These are phyloP conservation scores for Petasospora fabianii DNA, from an alignment of 1,139 yeast genomes.

Conservation along the genomic window DNA sequence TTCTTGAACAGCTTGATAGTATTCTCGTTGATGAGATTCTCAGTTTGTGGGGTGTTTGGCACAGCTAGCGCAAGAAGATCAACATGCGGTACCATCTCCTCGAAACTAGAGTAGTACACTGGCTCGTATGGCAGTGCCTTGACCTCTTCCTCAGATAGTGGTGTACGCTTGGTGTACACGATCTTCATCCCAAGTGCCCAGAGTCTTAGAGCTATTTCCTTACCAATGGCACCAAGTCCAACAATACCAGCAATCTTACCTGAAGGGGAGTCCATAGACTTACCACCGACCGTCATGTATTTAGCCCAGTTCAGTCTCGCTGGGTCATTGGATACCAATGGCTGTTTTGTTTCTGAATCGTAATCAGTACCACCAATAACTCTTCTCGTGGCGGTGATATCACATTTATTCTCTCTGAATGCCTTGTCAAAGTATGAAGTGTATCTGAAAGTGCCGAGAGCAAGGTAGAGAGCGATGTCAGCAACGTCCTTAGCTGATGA, in stretches of 20 bases:
- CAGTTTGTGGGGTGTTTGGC: slow-evolving; percentile 61
- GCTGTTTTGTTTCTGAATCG: slow-evolving; percentile 33
- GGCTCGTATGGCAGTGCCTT: slow-evolving; percentile 42
- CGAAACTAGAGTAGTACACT: slow-evolving; percentile 39
- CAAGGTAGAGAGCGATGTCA: slow-evolving; percentile 60
- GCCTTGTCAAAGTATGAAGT: slow-evolving; percentile 47
- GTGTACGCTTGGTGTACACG: slow-evolving; percentile 57
- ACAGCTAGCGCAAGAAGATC: slow-evolving; percentile 66
- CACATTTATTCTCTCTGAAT: slow-evolving; percentile 32
- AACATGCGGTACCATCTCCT: slow-evolving; percentile 34
- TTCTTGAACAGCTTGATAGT: slow-evolving; percentile 45
- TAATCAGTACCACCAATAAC: slow-evolving; percentile 33
- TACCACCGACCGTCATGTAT: slow-evolving; percentile 46
- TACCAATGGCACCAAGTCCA: slow-evolving; percentile 79
- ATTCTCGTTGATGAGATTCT: slow-evolving; percentile 48
- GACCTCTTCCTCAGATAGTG: slow-evolving; percentile 38
- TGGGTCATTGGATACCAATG: slow-evolving; percentile 13
- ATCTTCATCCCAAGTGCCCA: slow-evolving; percentile 61
- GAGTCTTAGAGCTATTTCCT: slow-evolving; percentile 55
- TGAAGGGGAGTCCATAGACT: slow-evolving; percentile 46
- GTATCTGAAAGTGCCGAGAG: slow-evolving; percentile 61
- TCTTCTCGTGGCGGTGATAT: slow-evolving; percentile 28
- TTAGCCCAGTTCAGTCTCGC: slow-evolving; percentile 24
- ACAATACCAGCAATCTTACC: slow-evolving; percentile 63
- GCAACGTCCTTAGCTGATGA: slow-evolving; percentile 36